Evolutionary conservation across 2,329 filamentous ascomycete species (phyloP).

Genomic region (Purpureocillium lavendulum): DNA sequence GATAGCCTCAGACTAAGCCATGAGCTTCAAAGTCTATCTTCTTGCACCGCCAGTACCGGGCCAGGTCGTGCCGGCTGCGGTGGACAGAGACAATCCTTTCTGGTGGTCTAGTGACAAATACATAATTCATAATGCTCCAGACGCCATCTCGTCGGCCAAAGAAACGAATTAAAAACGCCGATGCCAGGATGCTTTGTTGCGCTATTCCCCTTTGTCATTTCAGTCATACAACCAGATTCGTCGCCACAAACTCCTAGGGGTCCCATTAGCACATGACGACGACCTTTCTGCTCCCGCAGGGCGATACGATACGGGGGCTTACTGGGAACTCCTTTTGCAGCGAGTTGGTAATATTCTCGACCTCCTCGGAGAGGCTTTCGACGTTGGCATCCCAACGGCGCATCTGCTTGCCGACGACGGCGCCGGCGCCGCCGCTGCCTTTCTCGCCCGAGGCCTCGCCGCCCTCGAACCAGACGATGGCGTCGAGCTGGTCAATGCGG

Average conservation of each 20-base stretch:
- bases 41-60: too few relatives aligned
- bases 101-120: too few relatives aligned
- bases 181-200: neutral
- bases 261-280: conserved; percentile 1
- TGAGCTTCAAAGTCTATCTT: too few relatives aligned
- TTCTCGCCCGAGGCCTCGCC: conserved; percentile 63
- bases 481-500: conserved; percentile 88
- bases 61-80: too few relatives aligned
- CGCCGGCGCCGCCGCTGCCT: conserved; percentile 56
- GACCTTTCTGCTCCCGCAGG: neutral
- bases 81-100: too few relatives aligned
- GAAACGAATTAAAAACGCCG: too few relatives aligned
- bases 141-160: too few relatives aligned
- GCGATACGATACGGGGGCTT: conserved; percentile 10
- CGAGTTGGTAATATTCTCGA: conserved; percentile 76
- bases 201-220: neutral
- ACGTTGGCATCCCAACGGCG: conserved; percentile 87
- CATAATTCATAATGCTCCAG: too few relatives aligned
- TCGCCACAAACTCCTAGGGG: conserved; percentile 45
- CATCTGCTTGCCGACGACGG: conserved; percentile 60
- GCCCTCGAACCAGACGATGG: conserved; percentile 77
- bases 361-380: conserved; percentile 76
- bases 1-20: too few relatives aligned
- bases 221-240: conserved; percentile 34
- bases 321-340: conserved; percentile 75